Percentiles rank a stretch among this genome's conserved stretches.
phyloP scores from a whole-genome alignment of 805 yeast species.

The Hanseniaspora meyeri region DNA sequence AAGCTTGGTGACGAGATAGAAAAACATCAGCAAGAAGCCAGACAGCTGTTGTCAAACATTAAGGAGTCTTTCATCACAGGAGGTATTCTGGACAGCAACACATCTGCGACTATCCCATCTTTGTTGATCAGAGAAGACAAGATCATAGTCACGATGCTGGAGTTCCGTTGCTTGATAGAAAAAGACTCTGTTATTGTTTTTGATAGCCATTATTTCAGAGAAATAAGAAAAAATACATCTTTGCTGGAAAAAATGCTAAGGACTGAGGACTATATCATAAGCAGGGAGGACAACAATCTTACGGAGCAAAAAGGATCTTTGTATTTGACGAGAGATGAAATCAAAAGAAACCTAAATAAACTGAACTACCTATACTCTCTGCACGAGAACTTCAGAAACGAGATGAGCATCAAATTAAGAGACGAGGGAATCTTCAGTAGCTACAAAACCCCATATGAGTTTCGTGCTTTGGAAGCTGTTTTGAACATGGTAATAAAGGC shows the following conservation, averaged over 20 bases:
- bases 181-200: slow-evolving; percentile 61
- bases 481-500: slow-evolving; percentile 68
- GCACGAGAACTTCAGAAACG: slow-evolving; percentile 13
- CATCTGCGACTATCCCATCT: slow-evolving; percentile 69
- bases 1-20: not conserved
- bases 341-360: slow-evolving; percentile 14
- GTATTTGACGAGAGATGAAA: slow-evolving; percentile 1
- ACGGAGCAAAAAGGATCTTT: not conserved
- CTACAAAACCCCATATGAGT: slow-evolving; percentile 61
- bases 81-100: slow-evolving; percentile 17
- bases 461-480: slow-evolving; percentile 80
- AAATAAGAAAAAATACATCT: slow-evolving; percentile 57
- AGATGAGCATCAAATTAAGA: slow-evolving; percentile 12
- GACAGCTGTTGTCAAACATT: not conserved
- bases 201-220: slow-evolving; percentile 52
- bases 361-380: slow-evolving; percentile 13
- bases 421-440: slow-evolving; percentile 17
- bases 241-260: slow-evolving; percentile 67
- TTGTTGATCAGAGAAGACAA: slow-evolving; percentile 63
- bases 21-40: not conserved
- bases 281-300: not conserved
- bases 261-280: slow-evolving; percentile 29
- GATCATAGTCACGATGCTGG: slow-evolving; percentile 59
- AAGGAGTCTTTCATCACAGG: slow-evolving; percentile 11
- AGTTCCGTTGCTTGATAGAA: slow-evolving; percentile 67